A percentile compares a stretch with the other conserved stretches of the same genome.
Evolutionary conservation across 2,329 filamentous ascomycete genomes (phyloP).

Genomic region (Talaromyces sp.): DNA sequence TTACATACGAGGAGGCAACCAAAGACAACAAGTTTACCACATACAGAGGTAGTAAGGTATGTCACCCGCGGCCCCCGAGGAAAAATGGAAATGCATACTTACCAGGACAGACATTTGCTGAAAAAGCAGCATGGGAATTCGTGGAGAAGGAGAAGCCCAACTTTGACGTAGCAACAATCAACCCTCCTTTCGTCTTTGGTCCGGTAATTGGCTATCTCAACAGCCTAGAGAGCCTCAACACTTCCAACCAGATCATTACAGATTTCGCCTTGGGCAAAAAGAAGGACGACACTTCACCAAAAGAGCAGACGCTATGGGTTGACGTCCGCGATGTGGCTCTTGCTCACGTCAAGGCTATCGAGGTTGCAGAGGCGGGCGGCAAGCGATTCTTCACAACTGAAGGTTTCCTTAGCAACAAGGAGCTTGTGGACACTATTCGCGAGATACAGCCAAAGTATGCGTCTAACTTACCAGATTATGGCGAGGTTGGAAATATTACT

Average conservation of each 20-base stretch:
- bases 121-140: constrained; percentile 65
- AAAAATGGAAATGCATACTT: constrained; percentile 15
- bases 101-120: constrained; percentile 52
- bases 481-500: constrained; percentile 28
- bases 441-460: constrained; percentile 43
- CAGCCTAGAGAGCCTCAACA: constrained; percentile 64
- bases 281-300: constrained; percentile 56
- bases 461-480: constrained; percentile 39
- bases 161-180: constrained; percentile 61
- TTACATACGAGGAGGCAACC: constrained; percentile 41
- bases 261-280: constrained; percentile 62
- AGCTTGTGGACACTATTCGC: constrained; percentile 40
- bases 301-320: constrained; percentile 58
- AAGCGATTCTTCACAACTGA: constrained; percentile 46
- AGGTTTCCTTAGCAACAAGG: constrained; percentile 42
- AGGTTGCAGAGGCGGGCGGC: constrained; percentile 44
- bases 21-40: constrained; percentile 33
- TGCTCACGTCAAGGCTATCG: constrained; percentile 47
- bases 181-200: constrained; percentile 61
- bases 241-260: constrained; percentile 65
- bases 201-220: constrained; percentile 63
- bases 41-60: constrained; percentile 54
- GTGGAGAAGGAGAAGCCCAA: constrained; percentile 53
- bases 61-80: not conserved
- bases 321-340: constrained; percentile 49